phyloP scores from a whole-genome alignment of 169 alveolate genomes.

The Eimeria tenella region DNA sequence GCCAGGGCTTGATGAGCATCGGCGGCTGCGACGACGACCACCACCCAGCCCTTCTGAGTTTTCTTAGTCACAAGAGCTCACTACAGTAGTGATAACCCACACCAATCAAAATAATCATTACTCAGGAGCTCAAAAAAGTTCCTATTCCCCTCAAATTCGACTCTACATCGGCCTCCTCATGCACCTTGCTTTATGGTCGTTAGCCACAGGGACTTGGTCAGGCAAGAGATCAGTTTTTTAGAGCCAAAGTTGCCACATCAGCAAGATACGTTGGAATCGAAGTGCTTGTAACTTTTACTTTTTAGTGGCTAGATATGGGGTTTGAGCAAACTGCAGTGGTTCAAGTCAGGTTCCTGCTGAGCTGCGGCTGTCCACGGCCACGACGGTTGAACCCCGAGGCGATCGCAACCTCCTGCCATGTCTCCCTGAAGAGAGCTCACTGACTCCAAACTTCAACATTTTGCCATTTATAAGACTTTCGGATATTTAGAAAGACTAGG shows the following conservation, averaged over 20 bases:
- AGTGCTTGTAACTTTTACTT: not conserved
- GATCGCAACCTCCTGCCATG: conserved; percentile 21
- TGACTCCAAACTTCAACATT: not conserved
- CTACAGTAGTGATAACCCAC: not conserved
- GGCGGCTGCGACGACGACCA: conserved; percentile 56
- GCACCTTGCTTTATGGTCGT: conserved; percentile 5
- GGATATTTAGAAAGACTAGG: not conserved
- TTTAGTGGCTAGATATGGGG: not conserved
- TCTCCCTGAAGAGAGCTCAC: not conserved
- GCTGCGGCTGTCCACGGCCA: conserved; percentile 34
- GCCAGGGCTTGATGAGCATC: conserved; percentile 76
- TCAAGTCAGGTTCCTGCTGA: not conserved
- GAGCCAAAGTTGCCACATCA: not conserved
- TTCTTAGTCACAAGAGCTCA: not conserved
- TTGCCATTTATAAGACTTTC: not conserved
- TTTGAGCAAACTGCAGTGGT: not conserved
- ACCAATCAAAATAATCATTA: not conserved
- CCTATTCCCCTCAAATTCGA: not conserved
- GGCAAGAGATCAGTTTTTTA: not conserved
- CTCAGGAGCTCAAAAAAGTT: not conserved
- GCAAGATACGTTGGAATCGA: not conserved
- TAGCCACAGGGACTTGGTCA: conserved; percentile 16
- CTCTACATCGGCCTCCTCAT: not conserved
- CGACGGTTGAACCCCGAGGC: conserved; percentile 32
- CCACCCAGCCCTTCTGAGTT: not conserved